These are phyloP conservation scores for Penicillium hordei DNA, from an alignment of 2,329 filamentous ascomycete genomes.

Conservation along the genomic window DNA sequence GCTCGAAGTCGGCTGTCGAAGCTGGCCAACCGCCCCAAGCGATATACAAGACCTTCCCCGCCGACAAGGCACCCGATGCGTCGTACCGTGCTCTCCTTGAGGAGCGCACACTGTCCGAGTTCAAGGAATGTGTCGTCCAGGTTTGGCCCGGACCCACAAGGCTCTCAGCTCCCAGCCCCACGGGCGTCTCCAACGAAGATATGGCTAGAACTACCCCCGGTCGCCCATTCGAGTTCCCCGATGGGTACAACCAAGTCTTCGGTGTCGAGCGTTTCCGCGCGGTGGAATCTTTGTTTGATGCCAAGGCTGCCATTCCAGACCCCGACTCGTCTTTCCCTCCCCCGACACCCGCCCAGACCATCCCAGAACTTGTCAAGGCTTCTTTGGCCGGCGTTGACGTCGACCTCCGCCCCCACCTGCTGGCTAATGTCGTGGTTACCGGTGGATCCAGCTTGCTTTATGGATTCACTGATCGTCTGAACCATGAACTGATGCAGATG, in stretches of 20 bases:
- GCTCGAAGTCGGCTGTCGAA: constrained; percentile 85
- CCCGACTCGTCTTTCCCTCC: constrained; percentile 47
- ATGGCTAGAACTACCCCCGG: constrained; percentile 70
- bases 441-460: constrained; percentile 84
- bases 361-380: constrained; percentile 77
- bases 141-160: constrained; percentile 81
- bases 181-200: constrained; percentile 69
- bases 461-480: constrained; percentile 87
- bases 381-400: constrained; percentile 80
- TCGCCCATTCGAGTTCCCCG: constrained; percentile 93
- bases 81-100: constrained; percentile 84
- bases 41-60: constrained; percentile 68
- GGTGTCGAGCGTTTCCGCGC: constrained; percentile 81
- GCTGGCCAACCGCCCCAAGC: constrained; percentile 77
- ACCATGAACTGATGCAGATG: constrained; percentile 75
- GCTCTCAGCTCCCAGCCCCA: constrained; percentile 53
- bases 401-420: constrained; percentile 77
- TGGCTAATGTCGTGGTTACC: constrained; percentile 89
- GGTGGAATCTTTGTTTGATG: constrained; percentile 88
- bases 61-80: constrained; percentile 55
- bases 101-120: constrained; percentile 89
- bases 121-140: constrained; percentile 96
- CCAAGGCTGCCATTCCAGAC: constrained; percentile 65
- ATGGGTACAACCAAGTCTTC: constrained; percentile 95
- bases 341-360: constrained; percentile 71